Conservation (phyloP, 2,329 filamentous ascomycete genomes). For the Hortaea werneckii region DNA sequence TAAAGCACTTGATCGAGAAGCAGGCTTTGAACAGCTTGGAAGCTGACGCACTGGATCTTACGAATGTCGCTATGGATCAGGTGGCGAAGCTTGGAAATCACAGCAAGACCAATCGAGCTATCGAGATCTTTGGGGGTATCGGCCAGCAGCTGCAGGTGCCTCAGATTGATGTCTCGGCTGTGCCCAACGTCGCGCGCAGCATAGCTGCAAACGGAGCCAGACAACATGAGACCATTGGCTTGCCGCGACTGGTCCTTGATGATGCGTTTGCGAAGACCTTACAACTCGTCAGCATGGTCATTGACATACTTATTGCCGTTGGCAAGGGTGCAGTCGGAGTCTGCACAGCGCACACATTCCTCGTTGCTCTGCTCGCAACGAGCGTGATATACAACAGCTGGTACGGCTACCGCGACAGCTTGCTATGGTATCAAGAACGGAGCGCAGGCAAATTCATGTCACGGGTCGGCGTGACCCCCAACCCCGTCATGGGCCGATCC, state of each 20-base stretch:
- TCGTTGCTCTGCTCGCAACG: slow-evolving; percentile 57
- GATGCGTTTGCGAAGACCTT: slow-evolving; percentile 19
- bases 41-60: slow-evolving; percentile 62
- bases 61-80: slow-evolving; percentile 67
- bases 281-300: slow-evolving; percentile 15
- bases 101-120: slow-evolving; percentile 64
- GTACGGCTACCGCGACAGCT: slow-evolving; percentile 62
- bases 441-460: slow-evolving; percentile 72
- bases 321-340: slow-evolving; percentile 18
- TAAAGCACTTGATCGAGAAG: slow-evolving; percentile 47
- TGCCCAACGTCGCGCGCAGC: slow-evolving; percentile 8
- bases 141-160: slow-evolving; percentile 54
- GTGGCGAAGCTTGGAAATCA: slow-evolving; percentile 64
- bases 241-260: slow-evolving; percentile 20
- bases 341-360: slow-evolving; percentile 55
- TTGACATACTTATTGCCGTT: slow-evolving; percentile 36
- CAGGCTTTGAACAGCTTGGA: slow-evolving; percentile 66
- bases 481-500: slow-evolving; percentile 70
- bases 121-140: slow-evolving; percentile 68
- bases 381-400: slow-evolving; percentile 66
- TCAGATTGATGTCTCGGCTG: slow-evolving; percentile 20
- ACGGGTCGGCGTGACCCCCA: slow-evolving; percentile 67
- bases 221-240: slow-evolving; percentile 10
- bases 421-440: slow-evolving; percentile 77
- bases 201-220: slow-evolving; percentile 5